phyloP scores from a whole-genome alignment of 2,329 filamentous ascomycete genomes.

The Podosphaera aphanis region DNA sequence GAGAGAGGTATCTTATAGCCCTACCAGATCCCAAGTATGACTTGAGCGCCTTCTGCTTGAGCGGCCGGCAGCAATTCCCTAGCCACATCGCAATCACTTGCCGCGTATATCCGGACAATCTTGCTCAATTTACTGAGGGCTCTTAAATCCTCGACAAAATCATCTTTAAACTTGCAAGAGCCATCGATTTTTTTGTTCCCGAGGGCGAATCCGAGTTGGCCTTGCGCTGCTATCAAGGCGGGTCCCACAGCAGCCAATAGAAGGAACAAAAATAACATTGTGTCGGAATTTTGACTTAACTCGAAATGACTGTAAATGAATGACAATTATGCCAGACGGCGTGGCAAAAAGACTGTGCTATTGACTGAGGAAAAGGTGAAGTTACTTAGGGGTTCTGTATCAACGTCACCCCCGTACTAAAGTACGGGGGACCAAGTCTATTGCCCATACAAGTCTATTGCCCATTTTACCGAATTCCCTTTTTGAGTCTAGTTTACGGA shows the following conservation, averaged over 20 bases:
- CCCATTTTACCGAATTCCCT: too few species aligned
- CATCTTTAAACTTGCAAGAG: slow-evolving; percentile 34
- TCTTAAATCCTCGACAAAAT: slow-evolving; percentile 44
- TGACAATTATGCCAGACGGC: too few species aligned
- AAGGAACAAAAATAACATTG: neutral
- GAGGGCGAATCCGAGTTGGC: slow-evolving; percentile 39
- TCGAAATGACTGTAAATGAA: too few species aligned
- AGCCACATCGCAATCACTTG: slow-evolving; percentile 40
- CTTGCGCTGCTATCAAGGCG: slow-evolving; percentile 25
- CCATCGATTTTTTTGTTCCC: slow-evolving; percentile 38
- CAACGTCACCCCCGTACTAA: too few species aligned
- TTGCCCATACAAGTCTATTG: too few species aligned
- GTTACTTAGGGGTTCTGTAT: too few species aligned
- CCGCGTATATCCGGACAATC: slow-evolving; percentile 42
- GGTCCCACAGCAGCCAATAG: slow-evolving; percentile 18
- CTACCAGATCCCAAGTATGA: slow-evolving; percentile 50
- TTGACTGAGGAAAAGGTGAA: too few species aligned
- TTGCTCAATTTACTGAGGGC: slow-evolving; percentile 27
- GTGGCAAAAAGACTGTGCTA: too few species aligned
- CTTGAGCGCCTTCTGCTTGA: slow-evolving; percentile 37
- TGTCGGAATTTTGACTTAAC: neutral
- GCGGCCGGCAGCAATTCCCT: slow-evolving; percentile 40
- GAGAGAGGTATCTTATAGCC: slow-evolving; percentile 7
- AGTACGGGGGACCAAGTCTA: too few species aligned
- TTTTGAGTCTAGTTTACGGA: too few species aligned